Evolutionary conservation across 352 stramenopile species (phyloP).

Genomic region (Pythium graminicola): DNA sequence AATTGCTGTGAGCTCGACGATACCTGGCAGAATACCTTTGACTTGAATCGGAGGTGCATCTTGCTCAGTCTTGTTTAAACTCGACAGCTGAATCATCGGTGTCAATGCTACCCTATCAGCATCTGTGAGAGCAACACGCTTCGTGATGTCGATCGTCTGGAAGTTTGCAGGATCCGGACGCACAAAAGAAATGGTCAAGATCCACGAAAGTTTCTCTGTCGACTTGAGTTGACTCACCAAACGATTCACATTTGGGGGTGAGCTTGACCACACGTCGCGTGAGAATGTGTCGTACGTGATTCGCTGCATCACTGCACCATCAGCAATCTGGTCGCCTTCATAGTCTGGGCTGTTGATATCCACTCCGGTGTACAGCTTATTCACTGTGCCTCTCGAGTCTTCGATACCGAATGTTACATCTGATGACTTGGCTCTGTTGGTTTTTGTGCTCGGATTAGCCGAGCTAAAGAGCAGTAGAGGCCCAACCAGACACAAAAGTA

Average conservation of each 20-base stretch:
- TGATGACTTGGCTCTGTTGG: constrained; percentile 59
- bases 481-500: constrained; percentile 70
- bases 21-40: constrained; percentile 41
- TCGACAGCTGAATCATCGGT: constrained; percentile 60
- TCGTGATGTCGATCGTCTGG: constrained; percentile 50
- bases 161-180: constrained; percentile 55
- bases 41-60: constrained; percentile 37
- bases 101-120: constrained; percentile 59
- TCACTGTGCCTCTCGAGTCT: constrained; percentile 68
- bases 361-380: constrained; percentile 63
- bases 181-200: constrained; percentile 58
- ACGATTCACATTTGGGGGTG: constrained; percentile 61
- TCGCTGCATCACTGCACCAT: constrained; percentile 69
- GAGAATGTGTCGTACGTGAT: constrained; percentile 78
- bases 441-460: constrained; percentile 73
- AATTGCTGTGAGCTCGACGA: constrained; percentile 72
- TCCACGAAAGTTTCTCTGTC: constrained; percentile 62
- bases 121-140: constrained; percentile 39
- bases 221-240: constrained; percentile 69
- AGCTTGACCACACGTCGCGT: constrained; percentile 61
- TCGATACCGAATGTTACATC: constrained; percentile 66
- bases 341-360: constrained; percentile 68
- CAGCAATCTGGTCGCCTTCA: constrained; percentile 56
- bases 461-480: constrained; percentile 82
- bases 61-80: constrained; percentile 14